phyloP scores from a whole-genome alignment of 192 early-diverging fungal genomes.

The Umbelopsis sp. region DNA sequence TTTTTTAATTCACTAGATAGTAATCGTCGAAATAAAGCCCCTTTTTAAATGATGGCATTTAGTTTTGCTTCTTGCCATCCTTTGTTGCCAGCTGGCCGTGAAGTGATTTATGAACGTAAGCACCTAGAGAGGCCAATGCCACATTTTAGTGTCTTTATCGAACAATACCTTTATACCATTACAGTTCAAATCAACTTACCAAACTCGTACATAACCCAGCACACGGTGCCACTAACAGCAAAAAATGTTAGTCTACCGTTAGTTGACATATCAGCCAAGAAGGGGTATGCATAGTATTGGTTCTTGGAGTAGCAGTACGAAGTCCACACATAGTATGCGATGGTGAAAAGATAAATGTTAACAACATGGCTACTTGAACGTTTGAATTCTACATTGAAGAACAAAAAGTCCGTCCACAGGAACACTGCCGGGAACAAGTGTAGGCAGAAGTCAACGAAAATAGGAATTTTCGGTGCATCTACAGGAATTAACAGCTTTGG shows the following conservation, averaged over 20 bases:
- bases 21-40: neutral
- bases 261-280: conserved; percentile 19
- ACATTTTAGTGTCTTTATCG: neutral
- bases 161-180: neutral
- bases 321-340: conserved; percentile 29
- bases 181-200: conserved; percentile 20
- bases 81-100: neutral
- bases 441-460: conserved; percentile 23
- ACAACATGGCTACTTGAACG: conserved; percentile 23
- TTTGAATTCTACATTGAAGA: conserved; percentile 27
- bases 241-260: conserved; percentile 19
- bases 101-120: neutral
- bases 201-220: conserved; percentile 30
- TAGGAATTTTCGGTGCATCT: conserved; percentile 20
- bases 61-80: neutral
- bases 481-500: conserved; percentile 22
- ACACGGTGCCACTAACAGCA: conserved; percentile 23
- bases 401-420: conserved; percentile 33
- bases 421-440: conserved; percentile 34
- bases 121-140: neutral
- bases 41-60: neutral
- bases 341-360: conserved; percentile 25
- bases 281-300: conserved; percentile 34
- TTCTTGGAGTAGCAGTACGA: conserved; percentile 27
- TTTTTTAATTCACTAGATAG: too few species aligned